Conservation (phyloP, 345 rosid species). For the Acer negundo region DNA sequence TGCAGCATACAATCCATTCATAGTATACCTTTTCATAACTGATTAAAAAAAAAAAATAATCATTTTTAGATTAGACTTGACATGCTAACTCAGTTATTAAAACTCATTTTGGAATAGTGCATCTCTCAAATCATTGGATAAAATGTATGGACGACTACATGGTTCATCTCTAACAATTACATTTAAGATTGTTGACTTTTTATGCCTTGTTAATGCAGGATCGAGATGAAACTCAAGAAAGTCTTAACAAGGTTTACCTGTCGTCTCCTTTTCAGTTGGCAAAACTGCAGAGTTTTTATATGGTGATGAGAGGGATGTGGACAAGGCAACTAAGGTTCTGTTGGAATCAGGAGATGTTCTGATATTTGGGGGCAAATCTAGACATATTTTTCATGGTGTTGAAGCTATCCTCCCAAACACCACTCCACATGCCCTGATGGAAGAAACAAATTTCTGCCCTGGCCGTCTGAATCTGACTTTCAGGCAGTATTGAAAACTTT, state of each 20-base stretch:
- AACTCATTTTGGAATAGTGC: too few species aligned
- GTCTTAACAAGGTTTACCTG: constrained; percentile 62
- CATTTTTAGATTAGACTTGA: too few species aligned
- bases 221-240: constrained; percentile 61
- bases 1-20: constrained; percentile 27
- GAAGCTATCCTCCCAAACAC: constrained; percentile 40
- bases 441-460: constrained; percentile 47
- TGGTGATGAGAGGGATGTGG: constrained; percentile 46
- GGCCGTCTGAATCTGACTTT: constrained; percentile 92
- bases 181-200: background rate
- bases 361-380: constrained; percentile 74
- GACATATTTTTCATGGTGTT: constrained; percentile 82
- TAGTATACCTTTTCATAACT: too few species aligned
- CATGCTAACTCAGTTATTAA: too few species aligned
- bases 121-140: too few species aligned
- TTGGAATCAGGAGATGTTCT: constrained; percentile 81
- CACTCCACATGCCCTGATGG: constrained; percentile 50
- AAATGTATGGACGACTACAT: too few species aligned
- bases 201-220: constrained; percentile 46
- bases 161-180: too few species aligned
- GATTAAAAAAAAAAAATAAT: too few species aligned
- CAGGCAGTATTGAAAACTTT: constrained; percentile 57
- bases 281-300: constrained; percentile 73
- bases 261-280: constrained; percentile 76
- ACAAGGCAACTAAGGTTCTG: constrained; percentile 36